Percentiles rank a stretch among this genome's conserved stretches.
phyloP scores from a whole-genome alignment of 2,329 filamentous ascomycete genomes.

The Elsinoe fawcettii region DNA sequence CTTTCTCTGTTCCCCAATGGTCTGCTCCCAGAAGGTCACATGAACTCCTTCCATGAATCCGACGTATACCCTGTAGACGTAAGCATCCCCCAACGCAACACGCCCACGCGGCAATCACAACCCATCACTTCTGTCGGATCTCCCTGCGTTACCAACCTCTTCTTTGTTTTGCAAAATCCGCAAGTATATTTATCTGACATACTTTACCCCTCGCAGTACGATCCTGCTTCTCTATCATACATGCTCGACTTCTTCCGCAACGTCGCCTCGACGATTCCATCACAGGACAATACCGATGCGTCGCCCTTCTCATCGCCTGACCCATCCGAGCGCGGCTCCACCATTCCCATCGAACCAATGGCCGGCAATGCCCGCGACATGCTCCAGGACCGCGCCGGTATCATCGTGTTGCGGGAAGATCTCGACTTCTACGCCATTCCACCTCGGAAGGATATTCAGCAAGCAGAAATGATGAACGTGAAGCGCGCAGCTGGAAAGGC shows the following conservation, averaged over 20 bases:
- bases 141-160: constrained; percentile 32
- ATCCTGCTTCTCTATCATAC: constrained; percentile 91
- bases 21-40: constrained; percentile 92
- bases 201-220: constrained; percentile 64
- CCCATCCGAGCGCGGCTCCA: constrained; percentile 34
- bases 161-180: constrained; percentile 35
- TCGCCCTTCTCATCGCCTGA: constrained; percentile 37
- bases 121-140: constrained; percentile 27
- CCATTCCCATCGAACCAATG: constrained; percentile 63
- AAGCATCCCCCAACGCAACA: constrained; percentile 39
- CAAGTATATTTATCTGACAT: constrained; percentile 50
- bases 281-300: constrained; percentile 51
- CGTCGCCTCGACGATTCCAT: constrained; percentile 92
- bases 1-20: constrained; percentile 97
- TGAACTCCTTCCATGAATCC: constrained; percentile 84
- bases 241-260: constrained; percentile 98
- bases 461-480: constrained; percentile 87
- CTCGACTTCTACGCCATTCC: constrained; percentile 97
- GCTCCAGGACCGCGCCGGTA: constrained; percentile 82
- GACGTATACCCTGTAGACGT: constrained; percentile 97
- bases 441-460: constrained; percentile 72
- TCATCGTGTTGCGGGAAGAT: constrained; percentile 93
- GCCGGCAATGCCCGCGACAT: constrained; percentile 58
- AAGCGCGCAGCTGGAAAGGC: constrained; percentile 85
- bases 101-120: constrained; percentile 19